Conservation (phyloP, 768 basidiomycete species). For the Suillus hirtellus region DNA sequence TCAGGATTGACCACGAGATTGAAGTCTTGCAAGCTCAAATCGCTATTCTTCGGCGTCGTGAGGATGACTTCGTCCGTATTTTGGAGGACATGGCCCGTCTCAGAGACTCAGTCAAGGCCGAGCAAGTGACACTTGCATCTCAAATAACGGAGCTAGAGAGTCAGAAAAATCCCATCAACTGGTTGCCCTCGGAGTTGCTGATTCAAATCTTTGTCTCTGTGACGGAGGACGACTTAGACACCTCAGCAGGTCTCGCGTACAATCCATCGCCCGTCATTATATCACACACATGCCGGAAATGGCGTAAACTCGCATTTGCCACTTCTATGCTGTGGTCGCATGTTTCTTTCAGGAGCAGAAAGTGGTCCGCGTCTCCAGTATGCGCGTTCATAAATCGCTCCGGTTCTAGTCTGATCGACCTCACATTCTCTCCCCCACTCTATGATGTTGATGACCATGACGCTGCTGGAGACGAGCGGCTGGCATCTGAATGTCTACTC, state of each 20-base stretch:
- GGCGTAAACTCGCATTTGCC: conserved; percentile 46
- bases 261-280: conserved; percentile 40
- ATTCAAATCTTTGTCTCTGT: conserved; percentile 42
- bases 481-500: conserved; percentile 29
- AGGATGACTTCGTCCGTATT: conserved; percentile 41
- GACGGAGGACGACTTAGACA: conserved; percentile 26
- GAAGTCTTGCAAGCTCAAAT: conserved; percentile 40
- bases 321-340: conserved; percentile 48
- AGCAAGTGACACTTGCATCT: conserved; percentile 34
- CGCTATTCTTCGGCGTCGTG: conserved; percentile 35
- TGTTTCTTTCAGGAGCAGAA: conserved; percentile 31
- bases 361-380: conserved; percentile 26
- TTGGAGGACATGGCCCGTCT: conserved; percentile 41
- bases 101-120: conserved; percentile 35
- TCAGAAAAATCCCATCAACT: conserved; percentile 47
- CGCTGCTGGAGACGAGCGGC: conserved; percentile 17
- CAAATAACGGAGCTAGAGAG: conserved; percentile 37
- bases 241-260: conserved; percentile 24
- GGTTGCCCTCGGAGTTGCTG: conserved; percentile 52
- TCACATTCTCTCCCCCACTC: conserved; percentile 34
- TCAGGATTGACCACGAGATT: conserved; percentile 38
- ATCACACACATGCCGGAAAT: conserved; percentile 51
- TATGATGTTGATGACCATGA: conserved; percentile 14
- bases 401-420: conserved; percentile 32
- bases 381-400: conserved; percentile 40